These are phyloP conservation scores for Dictyostelium brefeldianum DNA, from an alignment of 78 protist species.

Conservation along the genomic window DNA sequence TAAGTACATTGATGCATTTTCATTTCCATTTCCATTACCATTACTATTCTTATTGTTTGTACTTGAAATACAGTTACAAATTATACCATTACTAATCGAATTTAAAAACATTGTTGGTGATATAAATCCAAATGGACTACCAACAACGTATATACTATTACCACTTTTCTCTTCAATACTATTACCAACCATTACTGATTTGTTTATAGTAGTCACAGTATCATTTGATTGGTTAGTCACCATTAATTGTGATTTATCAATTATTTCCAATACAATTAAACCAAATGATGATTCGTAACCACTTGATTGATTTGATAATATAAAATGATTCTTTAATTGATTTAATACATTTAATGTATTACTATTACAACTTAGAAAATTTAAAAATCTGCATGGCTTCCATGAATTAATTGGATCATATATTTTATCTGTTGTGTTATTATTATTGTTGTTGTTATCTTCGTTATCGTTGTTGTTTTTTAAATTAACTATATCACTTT, in stretches of 20 bases:
- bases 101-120: slow-evolving; percentile 79
- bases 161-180: slow-evolving; percentile 23
- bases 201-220: too few species aligned
- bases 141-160: slow-evolving; percentile 24
- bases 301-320: background rate
- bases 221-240: too few species aligned
- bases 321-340: slow-evolving; percentile 26
- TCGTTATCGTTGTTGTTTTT: background rate
- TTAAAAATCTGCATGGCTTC: slow-evolving; percentile 33
- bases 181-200: slow-evolving; percentile 23
- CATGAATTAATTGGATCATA: slow-evolving; percentile 68
- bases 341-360: background rate
- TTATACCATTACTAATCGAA: slow-evolving; percentile 41
- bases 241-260: slow-evolving; percentile 1
- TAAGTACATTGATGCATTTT: slow-evolving; percentile 18
- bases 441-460: background rate
- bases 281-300: slow-evolving; percentile 13
- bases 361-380: background rate
- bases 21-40: background rate
- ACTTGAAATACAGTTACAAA: slow-evolving; percentile 42
- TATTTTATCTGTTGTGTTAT: background rate
- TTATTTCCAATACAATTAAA: slow-evolving; percentile 20
- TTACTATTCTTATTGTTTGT: background rate
- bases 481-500: background rate
- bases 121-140: slow-evolving; percentile 70